Base-by-base conservation (phyloP, 306 rosid species). In the Mimosa bimucronata region DNA sequence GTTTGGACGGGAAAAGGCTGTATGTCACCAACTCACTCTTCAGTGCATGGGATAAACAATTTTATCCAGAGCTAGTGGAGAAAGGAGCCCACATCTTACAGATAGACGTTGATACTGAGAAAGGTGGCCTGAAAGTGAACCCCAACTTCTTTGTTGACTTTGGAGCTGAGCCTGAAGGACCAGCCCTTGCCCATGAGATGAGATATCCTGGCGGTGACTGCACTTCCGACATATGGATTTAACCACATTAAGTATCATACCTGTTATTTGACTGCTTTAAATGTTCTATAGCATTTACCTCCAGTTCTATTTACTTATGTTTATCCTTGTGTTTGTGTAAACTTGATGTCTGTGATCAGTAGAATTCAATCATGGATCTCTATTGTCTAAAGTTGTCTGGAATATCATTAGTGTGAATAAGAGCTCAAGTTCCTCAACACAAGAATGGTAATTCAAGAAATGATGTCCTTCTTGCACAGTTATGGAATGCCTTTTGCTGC, bases 201-300 rank as follows among this genome's bases (percentile, higher is more conserved):
- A 86, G 98, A 85, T 92, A 92, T 55, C 98, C 97, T 38, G 97
- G 98, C 64, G 97, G 98, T 14, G 98, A 94, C 78, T 94, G 97
- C 92, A 94, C 98, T 75, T 94, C 94, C 75, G 86, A 83, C 48
- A 64, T 64, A 14, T 64, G 70, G 70, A 64, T 64, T 30, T 64
- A 64, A 64, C 41, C 70, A 55, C 29, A 3, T 21, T 0, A n/a
- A 9, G 29, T 21, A 21, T 9, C 62, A 21, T 21, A 9, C 14
- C 13, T 9, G 62, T 2, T 2, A 26, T 55, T 55, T 53, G 11
- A 19, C 60, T 53, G n/a, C 60, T 19, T 19, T 18, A 53, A 7
- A 53, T 53, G 26, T n/a, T 9, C 19, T 21, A 2, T 21, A n/a
- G 61, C 61, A n/a, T 11, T 53, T 9, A 2, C 61, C 28, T 2